phyloP scores from a whole-genome alignment of 208 protist genomes.

The Crithidia acanthocephali region DNA sequence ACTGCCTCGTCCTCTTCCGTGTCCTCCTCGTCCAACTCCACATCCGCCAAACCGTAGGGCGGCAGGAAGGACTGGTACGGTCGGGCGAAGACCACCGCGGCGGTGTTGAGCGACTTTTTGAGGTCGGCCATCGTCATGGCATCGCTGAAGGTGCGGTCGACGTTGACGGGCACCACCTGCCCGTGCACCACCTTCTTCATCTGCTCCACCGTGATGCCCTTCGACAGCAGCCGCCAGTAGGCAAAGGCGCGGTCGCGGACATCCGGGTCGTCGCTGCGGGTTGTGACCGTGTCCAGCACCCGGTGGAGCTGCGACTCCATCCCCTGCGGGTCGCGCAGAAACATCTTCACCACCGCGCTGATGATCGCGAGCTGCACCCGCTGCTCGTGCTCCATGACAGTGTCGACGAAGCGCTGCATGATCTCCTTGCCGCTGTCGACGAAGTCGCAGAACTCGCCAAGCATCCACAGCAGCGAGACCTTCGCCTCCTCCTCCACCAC shows the following conservation, averaged over 20 bases:
- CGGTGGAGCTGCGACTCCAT: slow-evolving; percentile 77
- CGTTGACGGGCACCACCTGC: slow-evolving; percentile 84
- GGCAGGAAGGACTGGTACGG: slow-evolving; percentile 95
- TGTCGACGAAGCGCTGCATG: slow-evolving; percentile 97
- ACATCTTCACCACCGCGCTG: slow-evolving; percentile 98
- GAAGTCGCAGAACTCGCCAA: slow-evolving; percentile 98
- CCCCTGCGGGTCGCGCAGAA: slow-evolving; percentile 90
- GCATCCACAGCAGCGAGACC: slow-evolving; percentile 99
- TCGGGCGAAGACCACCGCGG: slow-evolving; percentile 97
- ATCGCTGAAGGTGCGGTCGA: slow-evolving; percentile 93
- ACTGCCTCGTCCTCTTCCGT: slow-evolving; percentile 61
- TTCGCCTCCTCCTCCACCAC: slow-evolving; percentile 98
- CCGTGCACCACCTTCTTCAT: slow-evolving; percentile 91
- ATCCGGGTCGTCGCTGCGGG: slow-evolving; percentile 97
- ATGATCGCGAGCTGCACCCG: slow-evolving; percentile 92
- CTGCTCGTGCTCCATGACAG: slow-evolving; percentile 87
- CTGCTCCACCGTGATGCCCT: slow-evolving; percentile 96
- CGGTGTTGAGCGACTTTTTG: slow-evolving; percentile 90
- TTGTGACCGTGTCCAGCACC: slow-evolving; percentile 72
- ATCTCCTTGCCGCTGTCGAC: slow-evolving; percentile 96
- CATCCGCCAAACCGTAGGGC: slow-evolving; percentile 71
- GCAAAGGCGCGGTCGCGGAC: slow-evolving; percentile 98
- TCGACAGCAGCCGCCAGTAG: slow-evolving; percentile 99
- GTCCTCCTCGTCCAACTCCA: slow-evolving; percentile 68
- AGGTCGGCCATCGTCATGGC: slow-evolving; percentile 92